Base-by-base conservation (phyloP, 208 protist genomes). In the Crithidia fasciculata region DNA sequence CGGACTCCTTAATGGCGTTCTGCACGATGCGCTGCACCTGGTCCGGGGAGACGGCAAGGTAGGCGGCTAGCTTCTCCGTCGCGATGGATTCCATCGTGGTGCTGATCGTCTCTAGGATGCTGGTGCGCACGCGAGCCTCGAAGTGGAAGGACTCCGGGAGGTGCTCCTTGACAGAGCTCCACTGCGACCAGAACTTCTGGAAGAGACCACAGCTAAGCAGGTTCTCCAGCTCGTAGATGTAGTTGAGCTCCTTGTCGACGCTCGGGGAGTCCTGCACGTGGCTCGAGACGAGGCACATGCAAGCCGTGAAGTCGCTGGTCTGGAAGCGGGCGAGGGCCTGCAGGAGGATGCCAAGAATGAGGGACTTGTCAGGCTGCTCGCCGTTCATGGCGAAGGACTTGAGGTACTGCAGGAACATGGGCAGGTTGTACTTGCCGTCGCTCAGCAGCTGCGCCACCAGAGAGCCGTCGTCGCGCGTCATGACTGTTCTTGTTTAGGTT, bases 161-260 rank as follows among this genome's bases (percentile, higher is more conserved):
- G 62, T 90, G 72, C 62, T 87, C 82, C 72, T 86, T 84, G 16
- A 93, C 81, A 18, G 75, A 74, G 43, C 47, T 73, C 89, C 92
- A 96, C 77, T 89, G 84, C 39, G 79, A 59, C 89, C 92, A 96
- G 73, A 96, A 96, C 72, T 82, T 76, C 6, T 81, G 78, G 63
- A 96, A 96, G 60, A 86, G 66, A 28, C 92, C 89, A 61, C 89
- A 91, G 78, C 84, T 92, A 62, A 96, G 84, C 18, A 92, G 84
- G 72, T 96, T 96, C 80, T 96, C 92, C n/a, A 93, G 82, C 55
- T 91, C 92, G 74, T 96, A 96, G 64, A 96, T 92, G 69, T 81
- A 82, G 64, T 81, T 82, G 2, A 96, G 69, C 70, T 94, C 89
- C 80, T 92, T 90, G 78, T 92, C 86, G 50, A 95, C 85, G 64